phyloP scores from a whole-genome alignment of 1,139 yeast genomes.

The Taphrina wiesneri region DNA sequence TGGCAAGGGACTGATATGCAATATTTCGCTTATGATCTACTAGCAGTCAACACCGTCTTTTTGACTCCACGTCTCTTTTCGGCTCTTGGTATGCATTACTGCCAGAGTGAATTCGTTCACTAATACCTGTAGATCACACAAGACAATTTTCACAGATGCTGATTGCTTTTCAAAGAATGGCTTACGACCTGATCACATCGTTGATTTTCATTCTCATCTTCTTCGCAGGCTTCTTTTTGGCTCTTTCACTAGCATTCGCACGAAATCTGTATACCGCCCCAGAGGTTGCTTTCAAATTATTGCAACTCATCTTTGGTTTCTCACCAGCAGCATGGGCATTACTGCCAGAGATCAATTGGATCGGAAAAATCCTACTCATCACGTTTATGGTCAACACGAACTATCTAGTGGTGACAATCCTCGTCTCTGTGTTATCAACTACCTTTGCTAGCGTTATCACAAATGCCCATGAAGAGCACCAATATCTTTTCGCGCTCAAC shows the following conservation, averaged over 20 bases:
- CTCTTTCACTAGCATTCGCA: constrained; percentile 57
- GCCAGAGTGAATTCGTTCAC: constrained; percentile 54
- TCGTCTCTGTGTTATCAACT: constrained; percentile 57
- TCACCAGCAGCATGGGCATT: constrained; percentile 67
- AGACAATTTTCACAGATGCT: constrained; percentile 36
- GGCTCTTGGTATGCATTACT: constrained; percentile 55
- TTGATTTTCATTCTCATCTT: constrained; percentile 55
- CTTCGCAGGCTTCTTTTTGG: constrained; percentile 61
- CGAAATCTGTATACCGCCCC: constrained; percentile 51
- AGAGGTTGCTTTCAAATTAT: constrained; percentile 57
- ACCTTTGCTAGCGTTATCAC: constrained; percentile 47
- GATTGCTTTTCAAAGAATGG: constrained; percentile 51
- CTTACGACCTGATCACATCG: constrained; percentile 58
- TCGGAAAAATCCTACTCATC: constrained; percentile 56
- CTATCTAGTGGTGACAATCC: constrained; percentile 59
- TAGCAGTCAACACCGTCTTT: constrained; percentile 57
- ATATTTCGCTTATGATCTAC: constrained; percentile 48
- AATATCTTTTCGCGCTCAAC: constrained; percentile 48
- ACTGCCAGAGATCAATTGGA: constrained; percentile 55
- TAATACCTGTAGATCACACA: constrained; percentile 17
- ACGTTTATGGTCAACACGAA: constrained; percentile 60
- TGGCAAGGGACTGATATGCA: constrained; percentile 37
- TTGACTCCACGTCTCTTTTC: constrained; percentile 59
- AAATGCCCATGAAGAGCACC: constrained; percentile 49
- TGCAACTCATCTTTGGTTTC: constrained; percentile 61